Evolutionary conservation across 306 rosid species (phyloP).

Genomic region (Vigna radiata): DNA sequence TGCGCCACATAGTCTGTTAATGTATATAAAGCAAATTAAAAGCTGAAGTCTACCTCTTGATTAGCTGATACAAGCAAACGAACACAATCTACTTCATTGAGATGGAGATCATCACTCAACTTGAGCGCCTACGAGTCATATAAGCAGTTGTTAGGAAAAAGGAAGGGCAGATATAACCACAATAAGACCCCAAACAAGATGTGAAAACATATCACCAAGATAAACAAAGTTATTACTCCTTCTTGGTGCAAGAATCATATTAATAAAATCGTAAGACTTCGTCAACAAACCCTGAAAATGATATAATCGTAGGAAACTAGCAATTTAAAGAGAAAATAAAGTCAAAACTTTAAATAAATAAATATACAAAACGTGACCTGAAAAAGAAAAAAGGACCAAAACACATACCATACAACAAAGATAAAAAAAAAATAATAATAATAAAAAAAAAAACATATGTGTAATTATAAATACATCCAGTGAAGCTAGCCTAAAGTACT

Average conservation of each 20-base stretch:
- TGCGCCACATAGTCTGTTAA: neutral
- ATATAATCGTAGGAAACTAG: neutral
- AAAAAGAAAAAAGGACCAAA: neutral
- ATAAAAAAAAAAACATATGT: neutral
- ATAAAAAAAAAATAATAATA: no score
- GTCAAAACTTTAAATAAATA: neutral
- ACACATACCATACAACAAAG: neutral
- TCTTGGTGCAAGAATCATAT: constrained; percentile 12
- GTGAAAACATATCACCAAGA: constrained; percentile 25
- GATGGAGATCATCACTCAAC: constrained; percentile 92
- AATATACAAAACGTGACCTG: neutral
- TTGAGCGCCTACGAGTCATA: constrained; percentile 73
- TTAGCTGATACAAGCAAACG: constrained; percentile 82
- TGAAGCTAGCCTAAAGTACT: neutral
- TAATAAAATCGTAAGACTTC: constrained; percentile 15
- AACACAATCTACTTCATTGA: constrained; percentile 90
- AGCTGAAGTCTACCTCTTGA: constrained; percentile 75
- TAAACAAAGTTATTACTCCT: neutral
- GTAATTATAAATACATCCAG: neutral
- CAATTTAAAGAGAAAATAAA: neutral
- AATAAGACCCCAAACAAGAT: constrained; percentile 4
- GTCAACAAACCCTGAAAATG: constrained; percentile 20
- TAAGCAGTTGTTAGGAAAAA: constrained; percentile 35
- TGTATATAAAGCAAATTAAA: neutral
- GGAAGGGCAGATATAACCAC: constrained; percentile 19